Evolutionary conservation across 2,329 filamentous ascomycete species (phyloP), one percentile per base, ranked within the genome.

Genomic region (Cladosporium halotolerans): DNA sequence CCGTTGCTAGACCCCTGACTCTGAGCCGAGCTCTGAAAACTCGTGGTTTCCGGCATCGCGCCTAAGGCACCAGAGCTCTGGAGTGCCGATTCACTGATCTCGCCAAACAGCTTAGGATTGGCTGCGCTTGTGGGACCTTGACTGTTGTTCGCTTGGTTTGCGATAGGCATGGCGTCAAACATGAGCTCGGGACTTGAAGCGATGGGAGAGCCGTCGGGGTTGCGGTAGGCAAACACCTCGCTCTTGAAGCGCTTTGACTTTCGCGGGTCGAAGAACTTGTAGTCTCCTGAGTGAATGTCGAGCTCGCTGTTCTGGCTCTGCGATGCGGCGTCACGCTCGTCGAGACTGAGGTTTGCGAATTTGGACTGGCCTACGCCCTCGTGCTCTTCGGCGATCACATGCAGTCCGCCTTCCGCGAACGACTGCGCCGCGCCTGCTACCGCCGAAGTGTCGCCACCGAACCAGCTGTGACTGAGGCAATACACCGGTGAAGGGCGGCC

Each of bases 381-480:
- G 4, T 82, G 76, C 56, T 86, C 84, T 60, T 88, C 75, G 52
- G 73, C 70, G 47, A 77, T 77, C 3, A 69, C 70, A 42, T 69
- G 64, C 13, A 77, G 64, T 10, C 62, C 65, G 16, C 41, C 50
- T 45, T 45, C 44, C 16, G 23, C 41, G 10, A 36, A 40, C 2
- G 36, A 28, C 9, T 52, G 46, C 16, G 34, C 40, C 28, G 52
- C 52, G 13, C 55, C 56, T 43, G 41, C 56, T 9, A 54, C 31
- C 4, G 41, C 47, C 16, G 80, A 75, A 1, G 68, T 65, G 19
- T 76, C 70, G n/a, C 75, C 68, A 19, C 66, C 68, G n/a, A 95
- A 76, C 92, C 92, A 97, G 1, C 79, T 73, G 67, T 93, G 87
- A 10, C 72, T 70, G 54, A 88, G 78, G 51, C 95, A 84, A 47